Conservation (phyloP, 805 yeast species). For the Spathaspora hagerdaliae region DNA sequence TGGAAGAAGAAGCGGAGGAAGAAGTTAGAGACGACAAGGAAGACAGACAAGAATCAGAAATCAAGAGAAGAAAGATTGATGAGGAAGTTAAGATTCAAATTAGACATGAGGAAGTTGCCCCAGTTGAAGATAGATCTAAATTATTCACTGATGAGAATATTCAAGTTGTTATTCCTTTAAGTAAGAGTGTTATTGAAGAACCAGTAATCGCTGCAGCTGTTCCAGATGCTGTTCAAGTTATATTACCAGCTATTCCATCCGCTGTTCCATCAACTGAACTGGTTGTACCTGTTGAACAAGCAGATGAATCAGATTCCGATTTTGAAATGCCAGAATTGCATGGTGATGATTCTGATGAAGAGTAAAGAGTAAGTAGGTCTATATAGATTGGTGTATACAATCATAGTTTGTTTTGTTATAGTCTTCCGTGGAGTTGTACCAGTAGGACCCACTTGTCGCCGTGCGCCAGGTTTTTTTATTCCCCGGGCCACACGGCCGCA, state of each 20-base stretch:
- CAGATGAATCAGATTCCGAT: conserved; percentile 38
- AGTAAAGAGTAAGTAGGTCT: conserved; percentile 8
- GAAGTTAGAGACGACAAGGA: conserved; percentile 21
- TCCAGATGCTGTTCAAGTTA: not conserved
- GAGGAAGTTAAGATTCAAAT: not conserved
- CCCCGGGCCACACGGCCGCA: no score
- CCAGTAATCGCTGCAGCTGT: conserved; percentile 4
- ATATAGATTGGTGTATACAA: no score
- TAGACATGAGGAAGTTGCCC: not conserved
- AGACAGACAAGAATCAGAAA: conserved; percentile 25
- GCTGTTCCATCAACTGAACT: not conserved
- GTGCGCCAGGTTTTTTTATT: no score
- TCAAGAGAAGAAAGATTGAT: conserved; percentile 10
- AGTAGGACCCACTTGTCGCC: no score
- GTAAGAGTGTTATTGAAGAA: conserved; percentile 3
- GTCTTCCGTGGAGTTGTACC: no score
- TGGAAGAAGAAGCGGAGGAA: conserved; percentile 40
- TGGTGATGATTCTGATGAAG: conserved; percentile 41
- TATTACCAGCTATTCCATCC: not conserved
- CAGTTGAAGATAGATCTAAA: conserved; percentile 1
- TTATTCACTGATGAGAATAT: not conserved
- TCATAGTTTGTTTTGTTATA: no score
- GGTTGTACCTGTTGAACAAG: conserved; percentile 4
- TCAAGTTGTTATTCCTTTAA: not conserved
- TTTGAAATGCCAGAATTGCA: conserved; percentile 49